Percentiles rank a stretch among this genome's conserved stretches.
These are phyloP conservation scores for Retiboletus flavoniger DNA, from an alignment of 1,284 basidiomycete species.

Conservation along the genomic window DNA sequence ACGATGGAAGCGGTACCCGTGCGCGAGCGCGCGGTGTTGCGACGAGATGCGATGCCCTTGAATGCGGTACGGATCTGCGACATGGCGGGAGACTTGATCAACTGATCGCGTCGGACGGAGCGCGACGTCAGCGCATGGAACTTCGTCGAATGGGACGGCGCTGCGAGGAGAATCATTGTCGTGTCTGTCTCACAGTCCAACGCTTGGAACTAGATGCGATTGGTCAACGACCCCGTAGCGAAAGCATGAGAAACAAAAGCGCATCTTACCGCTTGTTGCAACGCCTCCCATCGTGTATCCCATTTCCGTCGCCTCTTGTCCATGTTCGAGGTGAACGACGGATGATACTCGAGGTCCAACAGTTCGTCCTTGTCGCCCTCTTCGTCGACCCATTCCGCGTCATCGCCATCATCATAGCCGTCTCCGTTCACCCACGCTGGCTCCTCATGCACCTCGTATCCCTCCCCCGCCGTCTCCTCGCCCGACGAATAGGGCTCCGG, in stretches of 20 bases:
- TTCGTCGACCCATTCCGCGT: slow-evolving; percentile 71
- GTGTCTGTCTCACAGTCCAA: slow-evolving; percentile 78
- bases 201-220: slow-evolving; percentile 58
- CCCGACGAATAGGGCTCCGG: slow-evolving; percentile 62
- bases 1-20: slow-evolving; percentile 50
- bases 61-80: slow-evolving; percentile 54
- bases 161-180: slow-evolving; percentile 68
- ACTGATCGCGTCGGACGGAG: slow-evolving; percentile 57
- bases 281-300: slow-evolving; percentile 70
- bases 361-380: slow-evolving; percentile 69
- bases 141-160: slow-evolving; percentile 67
- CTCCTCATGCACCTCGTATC: slow-evolving; percentile 42
- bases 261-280: slow-evolving; percentile 59
- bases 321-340: slow-evolving; percentile 60
- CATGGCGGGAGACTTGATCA: slow-evolving; percentile 50
- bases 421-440: slow-evolving; percentile 38
- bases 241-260: background rate
- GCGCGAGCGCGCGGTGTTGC: slow-evolving; percentile 47
- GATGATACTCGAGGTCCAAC: slow-evolving; percentile 73
- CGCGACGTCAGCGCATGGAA: slow-evolving; percentile 64
- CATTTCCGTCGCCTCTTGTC: slow-evolving; percentile 68
- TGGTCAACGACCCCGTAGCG: background rate
- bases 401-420: slow-evolving; percentile 35
- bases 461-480: slow-evolving; percentile 58
- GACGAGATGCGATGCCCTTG: slow-evolving; percentile 54